Evolutionary conservation across 306 rosid species (phyloP).

Genomic region (Malus orientalis): DNA sequence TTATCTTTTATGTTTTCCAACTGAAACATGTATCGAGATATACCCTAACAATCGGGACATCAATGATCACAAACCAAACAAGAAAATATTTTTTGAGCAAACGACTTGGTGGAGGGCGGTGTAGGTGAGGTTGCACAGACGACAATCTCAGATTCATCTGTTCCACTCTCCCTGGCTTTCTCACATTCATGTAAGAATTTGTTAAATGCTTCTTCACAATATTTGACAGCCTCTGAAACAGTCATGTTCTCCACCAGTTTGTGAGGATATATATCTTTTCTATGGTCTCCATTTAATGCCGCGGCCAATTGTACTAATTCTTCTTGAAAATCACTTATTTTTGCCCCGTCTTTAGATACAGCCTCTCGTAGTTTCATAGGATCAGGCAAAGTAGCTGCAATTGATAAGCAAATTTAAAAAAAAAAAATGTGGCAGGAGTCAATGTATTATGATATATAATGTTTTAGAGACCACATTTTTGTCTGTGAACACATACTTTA

Average conservation of each 20-base stretch:
- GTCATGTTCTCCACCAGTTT: slow-evolving; percentile 43
- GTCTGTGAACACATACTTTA: too few relatives aligned
- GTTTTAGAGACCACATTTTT: too few relatives aligned
- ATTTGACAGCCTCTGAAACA: slow-evolving; percentile 42
- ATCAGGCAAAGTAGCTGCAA: slow-evolving; percentile 37
- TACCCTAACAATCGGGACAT: neutral
- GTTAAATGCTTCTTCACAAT: slow-evolving; percentile 34
- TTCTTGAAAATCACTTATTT: slow-evolving; percentile 51
- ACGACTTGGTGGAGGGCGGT: slow-evolving; percentile 9
- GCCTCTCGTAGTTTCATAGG: slow-evolving; percentile 40
- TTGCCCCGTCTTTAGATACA: slow-evolving; percentile 23
- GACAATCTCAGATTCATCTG: slow-evolving; percentile 40
- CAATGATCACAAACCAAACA: slow-evolving; percentile 47
- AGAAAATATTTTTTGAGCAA: slow-evolving; percentile 32
- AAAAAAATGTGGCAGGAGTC: neutral
- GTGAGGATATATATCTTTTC: slow-evolving; percentile 36
- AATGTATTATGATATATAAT: too few relatives aligned
- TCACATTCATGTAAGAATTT: slow-evolving; percentile 43
- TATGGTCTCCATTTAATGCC: slow-evolving; percentile 48
- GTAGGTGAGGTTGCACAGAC: slow-evolving; percentile 15
- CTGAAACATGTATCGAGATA: too few relatives aligned
- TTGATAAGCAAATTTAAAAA: neutral
- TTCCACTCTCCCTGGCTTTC: slow-evolving; percentile 45
- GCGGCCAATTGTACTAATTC: slow-evolving; percentile 64
- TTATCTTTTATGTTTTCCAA: too few relatives aligned